These are phyloP conservation scores for Sordaria brevicollis DNA, from an alignment of 495 filamentous ascomycete species.

Conservation along the genomic window DNA sequence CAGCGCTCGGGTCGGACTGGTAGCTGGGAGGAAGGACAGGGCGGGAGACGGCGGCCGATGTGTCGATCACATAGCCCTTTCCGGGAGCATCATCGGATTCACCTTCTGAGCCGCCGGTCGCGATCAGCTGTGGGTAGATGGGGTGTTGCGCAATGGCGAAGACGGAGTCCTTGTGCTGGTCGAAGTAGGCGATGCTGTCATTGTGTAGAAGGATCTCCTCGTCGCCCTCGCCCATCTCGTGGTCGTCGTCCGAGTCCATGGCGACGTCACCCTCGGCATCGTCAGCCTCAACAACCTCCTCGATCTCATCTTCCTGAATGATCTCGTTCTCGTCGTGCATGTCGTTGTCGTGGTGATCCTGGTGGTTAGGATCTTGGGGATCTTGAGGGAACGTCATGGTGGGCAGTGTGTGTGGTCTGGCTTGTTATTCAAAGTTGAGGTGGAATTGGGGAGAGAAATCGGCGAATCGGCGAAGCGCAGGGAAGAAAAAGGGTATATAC, in stretches of 20 bases:
- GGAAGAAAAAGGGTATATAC: background rate
- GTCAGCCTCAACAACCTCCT: slow-evolving; percentile 51
- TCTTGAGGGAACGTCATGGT: slow-evolving; percentile 37
- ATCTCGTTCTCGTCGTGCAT: slow-evolving; percentile 58
- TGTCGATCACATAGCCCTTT: slow-evolving; percentile 66
- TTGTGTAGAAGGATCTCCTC: slow-evolving; percentile 76
- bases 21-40: slow-evolving; percentile 44
- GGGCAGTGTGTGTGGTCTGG: background rate
- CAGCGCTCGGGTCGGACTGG: slow-evolving; percentile 62
- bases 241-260: slow-evolving; percentile 53
- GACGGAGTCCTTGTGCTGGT: slow-evolving; percentile 74
- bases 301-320: background rate
- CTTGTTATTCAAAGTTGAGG: background rate
- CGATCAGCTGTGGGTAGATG: slow-evolving; percentile 59
- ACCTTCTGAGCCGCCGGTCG: slow-evolving; percentile 80
- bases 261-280: slow-evolving; percentile 58
- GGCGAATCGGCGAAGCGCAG: background rate
- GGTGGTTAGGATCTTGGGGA: slow-evolving; percentile 29
- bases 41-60: slow-evolving; percentile 50
- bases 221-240: slow-evolving; percentile 47
- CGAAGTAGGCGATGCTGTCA: slow-evolving; percentile 87
- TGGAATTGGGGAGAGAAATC: background rate
- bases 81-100: slow-evolving; percentile 52
- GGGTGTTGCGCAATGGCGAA: slow-evolving; percentile 94
- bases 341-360: slow-evolving; percentile 39